Base-by-base conservation (phyloP, 768 basidiomycete species). In the Naganishia antarctica region DNA sequence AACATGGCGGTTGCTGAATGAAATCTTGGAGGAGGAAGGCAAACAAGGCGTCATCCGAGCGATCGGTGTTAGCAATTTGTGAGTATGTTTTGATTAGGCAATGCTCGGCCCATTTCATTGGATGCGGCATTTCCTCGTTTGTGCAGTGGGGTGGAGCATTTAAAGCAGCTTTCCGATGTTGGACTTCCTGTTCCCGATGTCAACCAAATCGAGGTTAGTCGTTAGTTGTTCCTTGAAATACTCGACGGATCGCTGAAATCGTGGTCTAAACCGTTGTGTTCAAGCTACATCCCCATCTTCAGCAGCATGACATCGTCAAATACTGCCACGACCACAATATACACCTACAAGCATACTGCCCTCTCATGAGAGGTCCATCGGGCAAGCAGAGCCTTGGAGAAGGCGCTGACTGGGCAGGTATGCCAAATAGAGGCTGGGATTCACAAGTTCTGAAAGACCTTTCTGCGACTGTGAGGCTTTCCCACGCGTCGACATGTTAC, bases 1-100 rank as follows among this genome's bases (percentile, higher is more conserved):
- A 23, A 86, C 87, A 0, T 91, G 87, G 79, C 84, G 81, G 51
- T 88, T 87, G 7, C 80, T 91, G 12, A 74, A 85, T 5, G 84
- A 86, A 37, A 82, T 83, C n/a, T 82, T 83, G 67, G 71, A 79
- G 29, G 61, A 69, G 28, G 26, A 41, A 26, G 65, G 50, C 1
- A n/a, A 21, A 29, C 21, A 65, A 32, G 89, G 3, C 88, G 87
- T 70, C 82, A 90, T 57, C 81, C 83, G 66, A 81, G 81, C 4
- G 3, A 83, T 89, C n/a, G 89, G 89, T 2, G 89, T 91, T 7
- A 90, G 88, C 0, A 91, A 91, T 77, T 91, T 67, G 66, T 67
- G 45, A 44, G 66, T 63, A 16, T 4, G 1, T 47, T 45, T 60
- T 23, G 1, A 3, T 3, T 28, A n/a, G 3, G 6, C 25, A 28